These are phyloP conservation scores for Beauveria sp. DNA, from an alignment of 2,329 filamentous ascomycete genomes.

Conservation along the genomic window DNA sequence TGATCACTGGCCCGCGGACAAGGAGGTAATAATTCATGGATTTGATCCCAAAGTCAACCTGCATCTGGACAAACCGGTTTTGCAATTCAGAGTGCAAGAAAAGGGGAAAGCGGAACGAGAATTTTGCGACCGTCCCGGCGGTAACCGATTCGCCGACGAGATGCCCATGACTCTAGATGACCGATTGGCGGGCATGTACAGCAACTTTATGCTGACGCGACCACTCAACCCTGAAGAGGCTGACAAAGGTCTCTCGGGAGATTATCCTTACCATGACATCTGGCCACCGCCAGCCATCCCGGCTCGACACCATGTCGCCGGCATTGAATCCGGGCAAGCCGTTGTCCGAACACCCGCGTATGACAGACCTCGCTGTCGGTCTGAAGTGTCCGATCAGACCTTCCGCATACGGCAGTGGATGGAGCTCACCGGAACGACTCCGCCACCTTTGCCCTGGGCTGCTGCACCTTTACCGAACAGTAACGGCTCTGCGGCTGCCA, in stretches of 20 bases:
- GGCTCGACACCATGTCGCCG: conserved; percentile 44
- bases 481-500: conserved; percentile 18
- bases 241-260: conserved; percentile 20
- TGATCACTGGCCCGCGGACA: conserved; percentile 58
- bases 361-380: conserved; percentile 38
- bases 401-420: conserved; percentile 76
- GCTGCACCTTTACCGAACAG: conserved; percentile 21
- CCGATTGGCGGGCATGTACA: conserved; percentile 46
- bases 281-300: conserved; percentile 75
- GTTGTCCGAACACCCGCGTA: conserved; percentile 20
- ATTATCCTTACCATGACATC: conserved; percentile 44
- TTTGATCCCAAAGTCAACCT: conserved; percentile 65
- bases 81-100: conserved; percentile 41
- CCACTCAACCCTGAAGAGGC: conserved; percentile 32
- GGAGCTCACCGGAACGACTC: conserved; percentile 44
- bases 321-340: conserved; percentile 21
- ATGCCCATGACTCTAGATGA: conserved; percentile 45
- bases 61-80: conserved; percentile 66
- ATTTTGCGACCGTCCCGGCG: conserved; percentile 17
- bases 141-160: conserved; percentile 40
- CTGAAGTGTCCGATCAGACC: conserved; percentile 57
- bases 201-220: conserved; percentile 60
- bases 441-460: conserved; percentile 22
- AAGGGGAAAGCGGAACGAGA: conserved; percentile 16
- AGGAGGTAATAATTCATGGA: conserved; percentile 59